Percentiles rank a stretch among this genome's conserved stretches.
Evolutionary conservation across 1,284 basidiomycete species (phyloP).

Genomic region (Apiotrichum gracile): DNA sequence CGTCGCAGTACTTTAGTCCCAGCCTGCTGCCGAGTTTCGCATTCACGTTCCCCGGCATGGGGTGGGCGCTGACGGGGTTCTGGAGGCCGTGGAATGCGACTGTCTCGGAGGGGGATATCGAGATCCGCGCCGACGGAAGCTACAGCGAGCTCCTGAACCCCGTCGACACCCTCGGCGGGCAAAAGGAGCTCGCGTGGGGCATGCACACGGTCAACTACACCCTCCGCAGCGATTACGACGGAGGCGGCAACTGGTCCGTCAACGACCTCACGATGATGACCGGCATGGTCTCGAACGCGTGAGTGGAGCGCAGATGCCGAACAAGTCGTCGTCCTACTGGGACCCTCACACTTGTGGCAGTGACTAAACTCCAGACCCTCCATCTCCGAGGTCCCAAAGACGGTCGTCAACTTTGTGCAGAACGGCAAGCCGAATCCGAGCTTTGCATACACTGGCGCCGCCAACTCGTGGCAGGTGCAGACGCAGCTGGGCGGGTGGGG

Average conservation of each 20-base stretch:
- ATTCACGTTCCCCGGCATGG: neutral
- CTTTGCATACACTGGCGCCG: neutral
- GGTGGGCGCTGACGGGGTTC: neutral
- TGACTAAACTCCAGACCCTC: neutral
- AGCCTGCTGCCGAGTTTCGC: neutral
- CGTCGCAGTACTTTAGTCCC: neutral
- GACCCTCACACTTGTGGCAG: neutral
- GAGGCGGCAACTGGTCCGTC: neutral
- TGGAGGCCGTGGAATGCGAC: neutral
- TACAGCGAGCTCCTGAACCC: neutral
- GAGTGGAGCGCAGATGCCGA: neutral
- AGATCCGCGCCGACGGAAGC: constrained; percentile 32
- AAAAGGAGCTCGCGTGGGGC: neutral
- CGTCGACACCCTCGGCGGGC: neutral
- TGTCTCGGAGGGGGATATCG: neutral
- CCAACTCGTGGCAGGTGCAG: neutral
- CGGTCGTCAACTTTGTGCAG: neutral
- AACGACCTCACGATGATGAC: neutral
- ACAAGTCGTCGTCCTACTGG: neutral
- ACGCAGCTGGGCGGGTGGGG: neutral
- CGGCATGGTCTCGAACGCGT: neutral
- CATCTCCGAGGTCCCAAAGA: neutral
- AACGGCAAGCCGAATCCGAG: neutral
- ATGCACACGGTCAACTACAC: neutral
- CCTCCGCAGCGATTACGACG: neutral